Evolutionary conservation across 345 rosid genomes (phyloP), one percentile per base, ranked within the genome.

Genomic region (Tarenaya hassleriana): DNA sequence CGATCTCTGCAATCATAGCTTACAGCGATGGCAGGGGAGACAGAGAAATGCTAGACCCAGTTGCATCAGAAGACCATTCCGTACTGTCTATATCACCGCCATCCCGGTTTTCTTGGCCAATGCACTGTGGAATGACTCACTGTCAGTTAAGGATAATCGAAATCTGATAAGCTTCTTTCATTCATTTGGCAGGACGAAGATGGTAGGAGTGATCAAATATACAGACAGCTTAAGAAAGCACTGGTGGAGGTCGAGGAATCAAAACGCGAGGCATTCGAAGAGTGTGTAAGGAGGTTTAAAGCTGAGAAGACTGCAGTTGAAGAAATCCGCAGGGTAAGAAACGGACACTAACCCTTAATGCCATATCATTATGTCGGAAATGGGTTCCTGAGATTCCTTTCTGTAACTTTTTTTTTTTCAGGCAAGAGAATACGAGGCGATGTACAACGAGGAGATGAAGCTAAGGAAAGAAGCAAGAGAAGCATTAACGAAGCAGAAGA

Each of bases 241-340:
- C 32, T 67, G 11, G 15, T 21, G 20, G 77, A 69, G 42, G 76
- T 66, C 64, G 82, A 68, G 41, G 69, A 69, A 41, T 55, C 51
- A 12, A 80, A 70, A 58, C 58, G 52, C 64, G 73, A 80, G 62
- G 71, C 76, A 1, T 70, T 45, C 19, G 78, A 80, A 61, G 75
- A 76, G 74, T 68, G 71, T 21, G 62, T 50, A 24, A 72, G 64
- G 63, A 74, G 76, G 11, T 48, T 47, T 32, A 73, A 68, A 70
- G 76, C 80, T 62, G 74, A 74, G 64, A 76, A 56, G 52, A 55
- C 60, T 8, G 69, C 67, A 7, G 50, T 67, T 35, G 68, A 70
- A 18, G 76, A 75, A 43, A 51, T 64, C 39, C 67, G 70, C 59
- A 59, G 56, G 56, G 86, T 79, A 74, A 61, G n/a, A 41, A 19